A percentile compares a stretch with the other conserved stretches of the same genome.
Evolutionary conservation across 371 early-diverging fungal genomes (phyloP).

Genomic region (Rhizopus delemar): DNA sequence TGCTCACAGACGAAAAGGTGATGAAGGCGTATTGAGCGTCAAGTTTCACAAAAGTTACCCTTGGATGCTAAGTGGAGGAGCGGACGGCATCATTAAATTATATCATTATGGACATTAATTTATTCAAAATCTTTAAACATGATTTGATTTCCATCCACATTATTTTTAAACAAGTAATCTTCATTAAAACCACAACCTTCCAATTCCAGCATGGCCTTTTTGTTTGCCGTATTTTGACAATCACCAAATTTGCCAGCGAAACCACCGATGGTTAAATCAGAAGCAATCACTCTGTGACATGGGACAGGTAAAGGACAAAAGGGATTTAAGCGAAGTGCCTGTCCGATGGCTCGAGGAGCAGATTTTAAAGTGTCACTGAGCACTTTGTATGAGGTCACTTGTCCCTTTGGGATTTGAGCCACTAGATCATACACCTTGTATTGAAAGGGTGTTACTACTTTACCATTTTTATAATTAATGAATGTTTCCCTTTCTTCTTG

Average conservation of each 20-base stretch:
- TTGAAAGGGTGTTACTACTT: constrained; percentile 69
- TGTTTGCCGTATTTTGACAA: constrained; percentile 62
- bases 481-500: constrained; percentile 40
- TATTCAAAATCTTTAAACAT: constrained; percentile 55
- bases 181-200: constrained; percentile 73
- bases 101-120: constrained; percentile 48
- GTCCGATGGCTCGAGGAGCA: constrained; percentile 76
- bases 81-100: constrained; percentile 71
- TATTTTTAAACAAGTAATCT: constrained; percentile 51
- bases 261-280: constrained; percentile 71
- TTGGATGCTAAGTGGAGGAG: constrained; percentile 79
- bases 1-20: constrained; percentile 73
- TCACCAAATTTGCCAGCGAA: constrained; percentile 70
- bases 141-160: constrained; percentile 41
- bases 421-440: constrained; percentile 71
- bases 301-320: constrained; percentile 78
- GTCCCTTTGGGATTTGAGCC: constrained; percentile 69
- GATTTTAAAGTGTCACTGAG: constrained; percentile 67
- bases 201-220: constrained; percentile 65
- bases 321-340: constrained; percentile 75
- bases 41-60: constrained; percentile 65
- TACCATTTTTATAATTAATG: constrained; percentile 54
- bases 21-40: constrained; percentile 76
- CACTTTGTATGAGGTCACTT: constrained; percentile 75
- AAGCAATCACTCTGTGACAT: constrained; percentile 78